A percentile compares a stretch with the other conserved stretches of the same genome.
Conservation (phyloP, 148 eudicot species). For the Talinum fruticosum region DNA sequence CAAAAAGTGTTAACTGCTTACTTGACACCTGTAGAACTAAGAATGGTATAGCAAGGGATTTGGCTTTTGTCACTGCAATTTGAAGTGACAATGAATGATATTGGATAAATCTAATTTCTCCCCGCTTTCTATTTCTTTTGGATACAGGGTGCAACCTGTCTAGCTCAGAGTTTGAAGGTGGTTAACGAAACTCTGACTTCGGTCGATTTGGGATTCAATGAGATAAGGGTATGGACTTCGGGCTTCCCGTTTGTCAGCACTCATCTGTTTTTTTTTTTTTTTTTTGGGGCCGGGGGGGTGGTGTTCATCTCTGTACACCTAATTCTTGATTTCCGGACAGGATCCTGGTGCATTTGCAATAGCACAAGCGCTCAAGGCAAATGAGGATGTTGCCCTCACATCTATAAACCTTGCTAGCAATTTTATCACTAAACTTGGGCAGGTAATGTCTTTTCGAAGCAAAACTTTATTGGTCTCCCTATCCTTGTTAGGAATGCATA, state of each 20-base stretch:
- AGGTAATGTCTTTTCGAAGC: slow-evolving; percentile 39
- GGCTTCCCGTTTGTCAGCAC: background rate
- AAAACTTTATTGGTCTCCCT: background rate
- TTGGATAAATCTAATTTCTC: background rate
- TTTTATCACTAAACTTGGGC: slow-evolving; percentile 88
- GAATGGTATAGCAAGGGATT: background rate
- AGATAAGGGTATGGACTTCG: slow-evolving; percentile 65
- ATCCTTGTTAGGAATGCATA: background rate
- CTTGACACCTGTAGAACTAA: background rate
- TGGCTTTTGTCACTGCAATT: background rate
- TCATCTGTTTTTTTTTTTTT: no score
- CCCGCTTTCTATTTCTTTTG: background rate
- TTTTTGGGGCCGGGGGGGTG: background rate
- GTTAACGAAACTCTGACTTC: slow-evolving; percentile 82
- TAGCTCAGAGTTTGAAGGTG: slow-evolving; percentile 89
- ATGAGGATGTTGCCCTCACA: slow-evolving; percentile 81
- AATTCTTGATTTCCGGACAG: slow-evolving; percentile 32
- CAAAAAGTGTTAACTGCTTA: background rate
- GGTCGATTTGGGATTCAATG: slow-evolving; percentile 82
- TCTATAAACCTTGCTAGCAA: slow-evolving; percentile 74
- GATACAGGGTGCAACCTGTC: slow-evolving; percentile 72
- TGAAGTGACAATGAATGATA: background rate
- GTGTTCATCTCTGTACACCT: background rate
- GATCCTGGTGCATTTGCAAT: slow-evolving; percentile 92
- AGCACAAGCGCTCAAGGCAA: slow-evolving; percentile 94